Percentiles rank a stretch among this genome's conserved stretches.
phyloP scores from a whole-genome alignment of 495 filamentous ascomycete genomes.

The Hypoxylon perforatum region DNA sequence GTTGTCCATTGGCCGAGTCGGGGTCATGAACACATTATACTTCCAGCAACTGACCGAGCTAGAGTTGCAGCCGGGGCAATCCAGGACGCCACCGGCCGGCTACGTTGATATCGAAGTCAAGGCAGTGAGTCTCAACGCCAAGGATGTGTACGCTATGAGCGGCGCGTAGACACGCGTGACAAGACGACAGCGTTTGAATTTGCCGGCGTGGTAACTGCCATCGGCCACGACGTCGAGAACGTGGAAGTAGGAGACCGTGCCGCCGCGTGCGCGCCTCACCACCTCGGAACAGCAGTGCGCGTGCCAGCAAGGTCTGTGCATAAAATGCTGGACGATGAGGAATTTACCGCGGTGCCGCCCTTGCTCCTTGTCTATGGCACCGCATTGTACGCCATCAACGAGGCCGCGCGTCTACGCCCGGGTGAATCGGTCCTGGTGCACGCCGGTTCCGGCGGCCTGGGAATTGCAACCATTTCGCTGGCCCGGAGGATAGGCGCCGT shows the following conservation, averaged over 20 bases:
- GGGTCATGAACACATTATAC: conserved; percentile 18
- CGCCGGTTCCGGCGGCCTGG: conserved; percentile 59
- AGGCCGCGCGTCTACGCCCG: conserved; percentile 45
- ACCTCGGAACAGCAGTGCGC: conserved; percentile 47
- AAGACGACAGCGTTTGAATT: conserved; percentile 21
- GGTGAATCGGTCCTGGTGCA: conserved; percentile 67
- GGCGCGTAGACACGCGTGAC: conserved; percentile 20
- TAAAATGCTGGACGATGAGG: conserved; percentile 40
- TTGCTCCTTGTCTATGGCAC: conserved; percentile 60
- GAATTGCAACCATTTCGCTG: conserved; percentile 62
- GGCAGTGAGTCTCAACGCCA: conserved; percentile 53
- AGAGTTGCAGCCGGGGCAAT: too few relatives aligned
- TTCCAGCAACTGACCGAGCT: conserved; percentile 19
- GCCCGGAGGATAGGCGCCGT: conserved; percentile 57
- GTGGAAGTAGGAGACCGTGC: conserved; percentile 51
- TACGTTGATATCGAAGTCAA: conserved; percentile 51
- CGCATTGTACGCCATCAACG: conserved; percentile 58
- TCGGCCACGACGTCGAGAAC: conserved; percentile 9
- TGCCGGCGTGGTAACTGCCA: conserved; percentile 16
- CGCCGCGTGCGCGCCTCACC: conserved; percentile 34
- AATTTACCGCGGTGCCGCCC: conserved; percentile 38
- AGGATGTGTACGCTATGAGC: conserved; percentile 39
- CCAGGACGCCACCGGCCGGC: conserved; percentile 6
- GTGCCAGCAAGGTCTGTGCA: conserved; percentile 43
- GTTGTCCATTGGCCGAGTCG: conserved; percentile 25